Conservation (phyloP, 441 rosid genomes). For the Populus trichocarpa region DNA sequence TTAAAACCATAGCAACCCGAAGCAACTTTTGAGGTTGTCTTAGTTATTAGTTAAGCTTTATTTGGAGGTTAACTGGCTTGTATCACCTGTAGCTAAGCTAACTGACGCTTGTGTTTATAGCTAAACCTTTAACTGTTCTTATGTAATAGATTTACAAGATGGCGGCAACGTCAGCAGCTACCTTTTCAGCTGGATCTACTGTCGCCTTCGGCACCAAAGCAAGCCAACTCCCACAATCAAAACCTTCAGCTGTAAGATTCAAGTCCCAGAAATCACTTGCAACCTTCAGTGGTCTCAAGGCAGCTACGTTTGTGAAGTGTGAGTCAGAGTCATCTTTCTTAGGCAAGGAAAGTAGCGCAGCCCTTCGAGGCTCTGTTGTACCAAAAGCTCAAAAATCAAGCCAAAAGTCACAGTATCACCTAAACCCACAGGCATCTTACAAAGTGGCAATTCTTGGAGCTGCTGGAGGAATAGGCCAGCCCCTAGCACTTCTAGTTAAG, state of each 20-base stretch:
- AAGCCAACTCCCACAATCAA: constrained; percentile 37
- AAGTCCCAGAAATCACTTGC: constrained; percentile 35
- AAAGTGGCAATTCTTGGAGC: constrained; percentile 98
- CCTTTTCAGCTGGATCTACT: constrained; percentile 54
- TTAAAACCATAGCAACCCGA: not conserved
- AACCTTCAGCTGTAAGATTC: constrained; percentile 35
- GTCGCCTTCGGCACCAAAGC: constrained; percentile 47
- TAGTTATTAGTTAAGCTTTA: not conserved
- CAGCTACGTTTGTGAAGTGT: constrained; percentile 39
- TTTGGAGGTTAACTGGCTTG: not conserved
- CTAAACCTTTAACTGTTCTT: not conserved
- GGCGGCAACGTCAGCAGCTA: constrained; percentile 75
- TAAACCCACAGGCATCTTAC: constrained; percentile 68
- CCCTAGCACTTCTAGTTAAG: constrained; percentile 79
- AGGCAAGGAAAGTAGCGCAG: constrained; percentile 48
- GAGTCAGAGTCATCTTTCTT: constrained; percentile 55
- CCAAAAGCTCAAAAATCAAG: constrained; percentile 35
- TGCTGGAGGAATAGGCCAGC: constrained; percentile 96
- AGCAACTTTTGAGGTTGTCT: not conserved
- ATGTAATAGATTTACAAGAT: constrained; percentile 30
- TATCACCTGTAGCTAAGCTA: not conserved
- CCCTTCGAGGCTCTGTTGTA: constrained; percentile 42
- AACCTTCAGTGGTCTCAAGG: constrained; percentile 67
- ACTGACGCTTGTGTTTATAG: not conserved
- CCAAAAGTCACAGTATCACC: constrained; percentile 31